Percentiles rank a stretch among this genome's conserved stretches.
Evolutionary conservation across 1,284 basidiomycete species (phyloP).

Genomic region (Trametes hirsuta): DNA sequence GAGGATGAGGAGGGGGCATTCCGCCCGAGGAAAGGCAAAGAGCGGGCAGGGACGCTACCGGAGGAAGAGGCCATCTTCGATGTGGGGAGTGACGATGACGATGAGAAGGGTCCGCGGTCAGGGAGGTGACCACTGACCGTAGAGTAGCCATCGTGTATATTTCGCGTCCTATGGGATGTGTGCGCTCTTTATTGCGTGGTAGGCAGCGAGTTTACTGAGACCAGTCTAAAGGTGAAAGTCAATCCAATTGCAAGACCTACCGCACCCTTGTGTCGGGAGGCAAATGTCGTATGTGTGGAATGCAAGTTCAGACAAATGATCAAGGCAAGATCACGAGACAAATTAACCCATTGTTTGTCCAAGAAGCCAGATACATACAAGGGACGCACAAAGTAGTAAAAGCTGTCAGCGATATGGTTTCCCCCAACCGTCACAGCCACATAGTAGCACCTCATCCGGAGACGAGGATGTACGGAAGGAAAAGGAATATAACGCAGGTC

Average conservation of each 20-base stretch:
- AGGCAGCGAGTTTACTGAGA: too few species aligned
- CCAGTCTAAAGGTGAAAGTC: too few species aligned
- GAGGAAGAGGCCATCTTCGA: conserved; percentile 45
- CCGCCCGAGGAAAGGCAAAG: conserved; percentile 45
- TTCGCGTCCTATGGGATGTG: too few species aligned
- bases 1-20: conserved; percentile 37
- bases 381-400: not conserved
- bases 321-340: not conserved
- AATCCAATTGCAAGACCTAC: too few species aligned
- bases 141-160: not conserved
- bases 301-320: too few species aligned
- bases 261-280: too few species aligned
- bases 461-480: conserved; percentile 61
- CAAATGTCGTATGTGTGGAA: too few species aligned
- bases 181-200: too few species aligned
- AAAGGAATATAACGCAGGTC: conserved; percentile 74
- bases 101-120: conserved; percentile 20
- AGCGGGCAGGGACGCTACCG: conserved; percentile 36
- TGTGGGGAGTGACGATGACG: conserved; percentile 50
- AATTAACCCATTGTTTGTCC: not conserved
- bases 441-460: conserved; percentile 57
- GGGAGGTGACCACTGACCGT: not conserved
- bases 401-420: conserved; percentile 78
- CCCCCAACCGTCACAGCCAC: conserved; percentile 76
- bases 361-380: not conserved